These are phyloP conservation scores for Pythium biforme DNA, from an alignment of 352 stramenopile species.

Conservation along the genomic window DNA sequence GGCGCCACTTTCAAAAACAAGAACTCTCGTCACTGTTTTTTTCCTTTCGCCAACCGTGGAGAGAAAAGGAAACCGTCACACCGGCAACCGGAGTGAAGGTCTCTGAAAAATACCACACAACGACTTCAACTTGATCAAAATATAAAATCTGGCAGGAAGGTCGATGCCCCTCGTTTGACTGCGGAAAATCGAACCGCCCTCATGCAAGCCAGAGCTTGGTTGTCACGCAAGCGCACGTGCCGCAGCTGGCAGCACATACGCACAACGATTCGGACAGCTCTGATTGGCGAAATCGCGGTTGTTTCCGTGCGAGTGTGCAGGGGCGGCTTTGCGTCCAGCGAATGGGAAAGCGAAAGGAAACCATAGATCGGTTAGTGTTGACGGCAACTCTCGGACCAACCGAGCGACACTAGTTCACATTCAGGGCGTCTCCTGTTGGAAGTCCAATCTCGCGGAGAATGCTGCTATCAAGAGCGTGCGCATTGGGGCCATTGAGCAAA, in stretches of 20 bases:
- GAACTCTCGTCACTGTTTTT: slow-evolving; percentile 15
- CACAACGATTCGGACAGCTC: background rate
- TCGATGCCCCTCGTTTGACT: background rate
- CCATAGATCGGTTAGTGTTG: background rate
- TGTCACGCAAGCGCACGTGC: slow-evolving; percentile 11
- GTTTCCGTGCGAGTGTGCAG: slow-evolving; percentile 15
- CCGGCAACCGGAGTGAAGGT: slow-evolving; percentile 24
- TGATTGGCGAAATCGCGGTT: slow-evolving; percentile 8
- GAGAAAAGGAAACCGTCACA: slow-evolving; percentile 16
- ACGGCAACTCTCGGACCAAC: too few species aligned
- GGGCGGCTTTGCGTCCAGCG: background rate
- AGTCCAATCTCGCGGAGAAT: background rate
- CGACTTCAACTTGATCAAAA: slow-evolving; percentile 26
- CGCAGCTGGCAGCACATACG: background rate
- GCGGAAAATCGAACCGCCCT: background rate
- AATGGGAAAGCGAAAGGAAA: background rate
- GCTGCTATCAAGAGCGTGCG: background rate
- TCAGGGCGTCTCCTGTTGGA: background rate
- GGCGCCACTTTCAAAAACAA: slow-evolving; percentile 9
- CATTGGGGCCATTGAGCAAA: background rate
- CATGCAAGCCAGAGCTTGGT: background rate
- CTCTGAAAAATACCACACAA: slow-evolving; percentile 13
- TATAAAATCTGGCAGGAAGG: slow-evolving; percentile 12
- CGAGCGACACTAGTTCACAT: background rate
- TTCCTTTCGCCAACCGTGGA: background rate